Evolutionary conservation across 352 stramenopile species (phyloP), one percentile per base, ranked within the genome.

Genomic region (Elongisporangium senticosum): DNA sequence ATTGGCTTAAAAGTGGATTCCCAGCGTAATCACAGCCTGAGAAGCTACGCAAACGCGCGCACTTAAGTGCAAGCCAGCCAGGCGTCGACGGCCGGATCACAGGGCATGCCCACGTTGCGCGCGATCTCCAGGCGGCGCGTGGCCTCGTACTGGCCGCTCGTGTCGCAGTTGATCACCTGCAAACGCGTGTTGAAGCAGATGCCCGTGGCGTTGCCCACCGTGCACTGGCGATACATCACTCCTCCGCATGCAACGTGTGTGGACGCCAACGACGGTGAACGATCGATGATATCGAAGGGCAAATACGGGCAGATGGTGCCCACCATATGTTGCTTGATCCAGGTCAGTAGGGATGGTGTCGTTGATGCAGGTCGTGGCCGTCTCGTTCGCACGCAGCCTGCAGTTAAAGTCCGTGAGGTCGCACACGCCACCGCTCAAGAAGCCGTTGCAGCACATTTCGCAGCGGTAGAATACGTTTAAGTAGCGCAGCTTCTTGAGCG

Each of bases 111-210:
- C 6, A 69, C 65, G 3, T 62, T 49, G 4, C 50, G 50, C 23
- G 43, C 40, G 61, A 79, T 79, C 26, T 79, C 62, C 37, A 73
- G 49, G 14, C 64, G 57, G 0, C 72, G 67, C 67, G 75, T 75
- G 14, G 57, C 55, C 43, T 79, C 66, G 33, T 73, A 75, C 21
- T 68, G 58, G 5, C 61, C 62, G 14, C 61, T 67, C 8, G 75
- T 63, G 52, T 77, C 61, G 57, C 73, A 83, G 61, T 78, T 55
- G 10, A 83, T 40, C 8, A 80, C 67, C 43, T 78, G 68, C 71
- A 83, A 73, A 1, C 71, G 66, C 4, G 59, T 62, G 52, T 79
- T 80, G 56, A 74, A 77, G 61, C 71, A 80, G 37, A 83, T 79
- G 0, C 71, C 74, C 0, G 59, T 50, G 3, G 15, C 51, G 0